Evolutionary conservation across 179 eudicot species (phyloP).

Genomic region (Vitellaria paradoxa): DNA sequence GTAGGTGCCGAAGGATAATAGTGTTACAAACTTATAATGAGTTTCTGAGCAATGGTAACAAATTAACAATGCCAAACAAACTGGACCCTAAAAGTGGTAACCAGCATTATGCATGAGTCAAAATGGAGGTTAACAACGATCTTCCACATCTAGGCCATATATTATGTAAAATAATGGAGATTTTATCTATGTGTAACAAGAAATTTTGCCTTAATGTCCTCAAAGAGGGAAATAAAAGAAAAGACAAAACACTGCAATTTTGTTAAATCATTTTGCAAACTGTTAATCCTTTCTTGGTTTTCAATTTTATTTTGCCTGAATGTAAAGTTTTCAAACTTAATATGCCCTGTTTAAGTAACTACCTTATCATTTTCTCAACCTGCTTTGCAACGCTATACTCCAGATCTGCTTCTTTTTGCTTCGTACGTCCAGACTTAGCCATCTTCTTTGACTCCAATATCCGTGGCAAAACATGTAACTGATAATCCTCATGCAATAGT

Average conservation of each 20-base stretch:
- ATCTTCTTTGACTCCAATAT: conserved; percentile 93
- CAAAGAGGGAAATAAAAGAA: not conserved
- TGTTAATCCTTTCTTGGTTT: not conserved
- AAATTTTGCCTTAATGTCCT: not conserved
- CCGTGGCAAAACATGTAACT: conserved; percentile 86
- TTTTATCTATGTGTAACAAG: not conserved
- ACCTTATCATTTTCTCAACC: conserved; percentile 99
- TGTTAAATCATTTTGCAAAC: not conserved
- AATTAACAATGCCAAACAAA: not conserved
- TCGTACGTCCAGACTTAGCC: conserved; percentile 98
- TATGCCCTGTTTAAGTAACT: conserved; percentile 10
- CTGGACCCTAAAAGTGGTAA: not conserved
- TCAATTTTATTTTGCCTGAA: not conserved
- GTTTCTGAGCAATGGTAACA: conserved; percentile 5
- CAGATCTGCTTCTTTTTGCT: conserved; percentile 98
- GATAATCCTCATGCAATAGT: conserved; percentile 93
- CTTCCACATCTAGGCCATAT: not conserved
- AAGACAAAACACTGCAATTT: not conserved
- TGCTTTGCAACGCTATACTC: conserved; percentile 99
- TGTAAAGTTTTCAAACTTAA: not conserved
- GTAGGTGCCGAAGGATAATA: not conserved
- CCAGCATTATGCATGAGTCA: not conserved
- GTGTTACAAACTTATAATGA: not conserved
- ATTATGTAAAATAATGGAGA: not conserved
- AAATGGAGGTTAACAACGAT: not conserved